A percentile compares a stretch with the other conserved stretches of the same genome.
These are phyloP conservation scores for Microbotryomycetes sp. DNA, from an alignment of 1,284 basidiomycete genomes.

Conservation along the genomic window DNA sequence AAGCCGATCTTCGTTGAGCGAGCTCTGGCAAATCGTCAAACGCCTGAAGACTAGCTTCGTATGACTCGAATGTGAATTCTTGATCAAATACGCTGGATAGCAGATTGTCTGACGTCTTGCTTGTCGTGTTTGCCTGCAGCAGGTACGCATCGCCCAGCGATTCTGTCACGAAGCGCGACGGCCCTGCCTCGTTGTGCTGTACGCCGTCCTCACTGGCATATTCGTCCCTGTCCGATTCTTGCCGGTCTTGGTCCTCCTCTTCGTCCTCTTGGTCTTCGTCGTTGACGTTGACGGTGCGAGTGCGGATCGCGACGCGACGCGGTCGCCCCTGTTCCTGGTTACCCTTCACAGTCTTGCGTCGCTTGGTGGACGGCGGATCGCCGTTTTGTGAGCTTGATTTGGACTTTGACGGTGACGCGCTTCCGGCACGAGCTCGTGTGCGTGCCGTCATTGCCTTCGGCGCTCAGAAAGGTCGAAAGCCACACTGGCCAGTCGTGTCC, in stretches of 20 bases:
- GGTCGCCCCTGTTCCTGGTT: no score
- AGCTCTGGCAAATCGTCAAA: constrained; percentile 45
- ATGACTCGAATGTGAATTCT: constrained; percentile 53
- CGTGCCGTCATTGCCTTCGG: no score
- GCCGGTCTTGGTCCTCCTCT: constrained; percentile 11
- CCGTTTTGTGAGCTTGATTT: no score
- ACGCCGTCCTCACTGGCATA: constrained; percentile 15
- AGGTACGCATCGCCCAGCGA: constrained; percentile 74
- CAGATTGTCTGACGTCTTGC: constrained; percentile 59
- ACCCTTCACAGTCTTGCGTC: no score
- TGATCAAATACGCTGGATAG: constrained; percentile 19
- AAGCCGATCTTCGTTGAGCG: constrained; percentile 51
- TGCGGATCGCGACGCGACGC: neutral
- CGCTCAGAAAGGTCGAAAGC: no score
- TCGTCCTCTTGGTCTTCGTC: neutral
- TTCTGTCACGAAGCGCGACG: constrained; percentile 39
- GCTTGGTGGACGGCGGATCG: no score
- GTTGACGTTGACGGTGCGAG: neutral
- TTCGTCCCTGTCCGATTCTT: constrained; percentile 20
- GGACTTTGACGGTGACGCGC: no score
- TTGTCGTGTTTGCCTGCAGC: constrained; percentile 53
- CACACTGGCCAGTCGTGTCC: no score
- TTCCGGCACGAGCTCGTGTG: no score
- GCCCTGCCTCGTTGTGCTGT: neutral
- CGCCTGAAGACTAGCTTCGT: constrained; percentile 54